phyloP scores from a whole-genome alignment of 2,329 filamentous ascomycete genomes.

The Colletotrichum limetticola region DNA sequence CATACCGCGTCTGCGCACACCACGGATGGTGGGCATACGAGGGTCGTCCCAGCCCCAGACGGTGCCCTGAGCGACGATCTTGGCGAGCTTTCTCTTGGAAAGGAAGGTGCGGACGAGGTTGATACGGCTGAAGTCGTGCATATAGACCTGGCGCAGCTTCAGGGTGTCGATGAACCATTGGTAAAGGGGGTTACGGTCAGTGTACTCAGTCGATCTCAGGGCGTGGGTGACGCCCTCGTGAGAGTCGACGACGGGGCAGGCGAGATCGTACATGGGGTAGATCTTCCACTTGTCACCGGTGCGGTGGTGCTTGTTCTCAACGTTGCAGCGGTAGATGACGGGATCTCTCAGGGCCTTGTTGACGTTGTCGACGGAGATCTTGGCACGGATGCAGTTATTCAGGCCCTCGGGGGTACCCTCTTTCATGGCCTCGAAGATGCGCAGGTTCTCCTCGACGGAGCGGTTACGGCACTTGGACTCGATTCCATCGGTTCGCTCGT shows the following conservation, averaged over 20 bases:
- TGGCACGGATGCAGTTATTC: constrained; percentile 92
- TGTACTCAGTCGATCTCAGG: constrained; percentile 86
- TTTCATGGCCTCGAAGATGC: constrained; percentile 94
- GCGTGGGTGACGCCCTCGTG: constrained; percentile 87
- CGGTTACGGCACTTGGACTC: constrained; percentile 84
- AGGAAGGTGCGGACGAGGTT: constrained; percentile 87
- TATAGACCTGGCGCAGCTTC: constrained; percentile 79
- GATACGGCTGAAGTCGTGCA: constrained; percentile 88
- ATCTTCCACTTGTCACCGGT: constrained; percentile 85
- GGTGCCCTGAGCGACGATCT: constrained; percentile 79
- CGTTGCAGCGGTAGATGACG: constrained; percentile 95
- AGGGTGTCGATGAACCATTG: constrained; percentile 85
- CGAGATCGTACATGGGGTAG: constrained; percentile 89
- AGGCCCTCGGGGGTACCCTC: constrained; percentile 80
- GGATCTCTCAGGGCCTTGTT: constrained; percentile 98
- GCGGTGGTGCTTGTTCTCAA: constrained; percentile 74
- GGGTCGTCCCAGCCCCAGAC: constrained; percentile 91
- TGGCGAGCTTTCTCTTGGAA: constrained; percentile 87
- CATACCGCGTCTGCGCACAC: constrained; percentile 81
- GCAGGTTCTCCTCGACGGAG: constrained; percentile 83
- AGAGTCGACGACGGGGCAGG: constrained; percentile 83
- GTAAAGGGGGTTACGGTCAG: constrained; percentile 87
- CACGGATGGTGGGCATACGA: constrained; percentile 85
- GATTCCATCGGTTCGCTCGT: constrained; percentile 85
- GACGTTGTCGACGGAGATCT: constrained; percentile 89